Conservation (phyloP, 345 rosid genomes). For the Balakata baccata region DNA sequence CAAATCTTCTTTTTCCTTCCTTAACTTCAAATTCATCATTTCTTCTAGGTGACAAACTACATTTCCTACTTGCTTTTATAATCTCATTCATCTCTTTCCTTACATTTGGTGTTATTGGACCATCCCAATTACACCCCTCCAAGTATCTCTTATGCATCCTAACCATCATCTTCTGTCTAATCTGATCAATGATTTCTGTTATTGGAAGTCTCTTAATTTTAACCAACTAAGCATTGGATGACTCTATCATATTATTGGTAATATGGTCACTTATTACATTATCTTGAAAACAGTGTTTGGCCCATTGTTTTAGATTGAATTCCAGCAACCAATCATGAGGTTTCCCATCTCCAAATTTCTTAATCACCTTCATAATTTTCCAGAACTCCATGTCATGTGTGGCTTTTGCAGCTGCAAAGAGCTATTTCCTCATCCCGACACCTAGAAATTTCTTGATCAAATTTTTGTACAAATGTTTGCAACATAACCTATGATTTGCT, state of each 20-base stretch:
- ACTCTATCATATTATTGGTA: neutral
- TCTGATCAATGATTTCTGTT: neutral
- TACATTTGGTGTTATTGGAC: fast-evolving
- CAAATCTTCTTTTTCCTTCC: neutral
- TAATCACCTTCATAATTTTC: too few species aligned
- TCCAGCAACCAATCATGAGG: neutral
- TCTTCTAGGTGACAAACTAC: neutral
- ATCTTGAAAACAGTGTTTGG: neutral
- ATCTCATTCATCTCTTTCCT: neutral
- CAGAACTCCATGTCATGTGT: too few species aligned
- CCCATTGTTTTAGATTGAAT: neutral
- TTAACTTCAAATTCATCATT: neutral
- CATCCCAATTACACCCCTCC: neutral
- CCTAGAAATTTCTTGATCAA: too few species aligned
- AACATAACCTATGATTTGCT: too few species aligned
- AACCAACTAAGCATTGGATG: neutral
- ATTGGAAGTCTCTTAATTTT: neutral
- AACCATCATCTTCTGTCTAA: neutral
- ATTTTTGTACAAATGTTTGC: too few species aligned
- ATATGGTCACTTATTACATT: neutral
- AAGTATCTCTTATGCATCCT: neutral
- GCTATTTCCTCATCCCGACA: too few species aligned
- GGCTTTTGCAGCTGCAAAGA: too few species aligned
- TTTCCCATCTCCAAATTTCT: neutral
- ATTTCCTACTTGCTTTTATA: too few species aligned